Percentiles rank a stretch among this genome's conserved stretches.
Conservation (phyloP, 2,329 filamentous ascomycete species). For the Helotiales sp. region DNA sequence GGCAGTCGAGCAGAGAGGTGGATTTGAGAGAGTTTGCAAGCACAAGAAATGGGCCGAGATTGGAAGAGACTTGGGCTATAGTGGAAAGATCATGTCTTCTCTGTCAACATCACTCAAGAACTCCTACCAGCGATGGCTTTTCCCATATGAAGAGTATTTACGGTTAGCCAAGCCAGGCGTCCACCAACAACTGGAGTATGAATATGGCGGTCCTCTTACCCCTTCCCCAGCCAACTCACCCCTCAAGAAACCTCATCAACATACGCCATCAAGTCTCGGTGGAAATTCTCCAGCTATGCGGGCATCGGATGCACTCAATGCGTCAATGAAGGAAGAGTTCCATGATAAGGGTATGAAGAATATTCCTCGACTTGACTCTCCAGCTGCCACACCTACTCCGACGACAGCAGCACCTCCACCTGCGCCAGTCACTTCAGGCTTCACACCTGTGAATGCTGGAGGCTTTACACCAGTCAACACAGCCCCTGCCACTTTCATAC, state of each 20-base stretch:
- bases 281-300: conserved; percentile 68
- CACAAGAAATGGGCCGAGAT: conserved; percentile 99
- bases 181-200: conserved; percentile 91
- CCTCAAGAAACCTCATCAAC: conserved; percentile 62
- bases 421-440: conserved; percentile 32
- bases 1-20: conserved; percentile 89
- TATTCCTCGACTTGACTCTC: conserved; percentile 35
- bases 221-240: conserved; percentile 75
- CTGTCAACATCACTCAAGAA: conserved; percentile 97
- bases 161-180: conserved; percentile 89
- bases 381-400: conserved; percentile 26
- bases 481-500: conserved; percentile 52
- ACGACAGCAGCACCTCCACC: conserved; percentile 22
- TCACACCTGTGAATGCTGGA: conserved; percentile 45
- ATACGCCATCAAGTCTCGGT: conserved; percentile 58
- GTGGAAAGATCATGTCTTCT: conserved; percentile 99
- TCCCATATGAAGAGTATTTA: conserved; percentile 94
- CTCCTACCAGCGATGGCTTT: conserved; percentile 95
- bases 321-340: conserved; percentile 46
- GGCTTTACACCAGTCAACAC: conserved; percentile 68
- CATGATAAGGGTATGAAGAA: conserved; percentile 34
- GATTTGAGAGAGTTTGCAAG: conserved; percentile 96
- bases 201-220: conserved; percentile 89
- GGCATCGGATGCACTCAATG: conserved; percentile 56
- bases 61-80: conserved; percentile 92